A percentile compares a stretch with the other conserved stretches of the same genome.
Conservation (phyloP, 306 rosid species). For the Citrullus mucosospermus region DNA sequence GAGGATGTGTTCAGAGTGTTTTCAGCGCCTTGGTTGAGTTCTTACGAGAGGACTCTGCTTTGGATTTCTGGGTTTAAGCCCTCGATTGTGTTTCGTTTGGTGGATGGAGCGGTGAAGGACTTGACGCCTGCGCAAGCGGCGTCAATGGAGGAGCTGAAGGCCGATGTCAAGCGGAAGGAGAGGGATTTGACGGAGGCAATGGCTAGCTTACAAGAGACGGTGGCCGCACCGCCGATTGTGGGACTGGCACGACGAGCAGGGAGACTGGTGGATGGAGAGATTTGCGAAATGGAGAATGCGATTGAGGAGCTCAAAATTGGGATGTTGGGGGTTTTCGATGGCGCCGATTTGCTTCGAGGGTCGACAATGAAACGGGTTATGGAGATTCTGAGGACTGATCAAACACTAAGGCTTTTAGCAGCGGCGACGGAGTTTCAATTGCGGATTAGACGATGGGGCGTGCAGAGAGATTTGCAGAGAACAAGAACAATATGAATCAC, state of each 20-base stretch:
- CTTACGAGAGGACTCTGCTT: conserved; percentile 20
- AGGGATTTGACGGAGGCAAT: conserved; percentile 13
- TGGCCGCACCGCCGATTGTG: conserved; percentile 18
- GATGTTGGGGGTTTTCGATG: conserved; percentile 9
- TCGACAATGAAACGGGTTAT: conserved; percentile 19
- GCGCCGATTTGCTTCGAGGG: conserved; percentile 14
- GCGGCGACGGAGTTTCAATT: conserved; percentile 25
- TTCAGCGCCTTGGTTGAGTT: conserved; percentile 28
- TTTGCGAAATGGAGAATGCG: conserved; percentile 3
- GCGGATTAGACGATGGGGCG: conserved; percentile 11
- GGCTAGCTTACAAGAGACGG: conserved; percentile 28
- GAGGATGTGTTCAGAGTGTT: conserved; percentile 20
- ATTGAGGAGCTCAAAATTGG: conserved; percentile 16
- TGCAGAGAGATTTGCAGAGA: conserved; percentile 1
- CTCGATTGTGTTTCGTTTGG: conserved; percentile 8
- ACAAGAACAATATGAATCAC: background rate
- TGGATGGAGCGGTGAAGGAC: conserved; percentile 4
- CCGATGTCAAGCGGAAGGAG: conserved; percentile 12
- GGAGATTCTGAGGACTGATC: conserved; percentile 16
- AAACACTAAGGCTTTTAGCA: conserved; percentile 24
- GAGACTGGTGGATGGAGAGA: conserved; percentile 11
- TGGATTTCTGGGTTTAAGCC: conserved; percentile 36
- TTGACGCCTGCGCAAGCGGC: conserved; percentile 7
- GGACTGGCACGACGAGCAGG: conserved; percentile 5
- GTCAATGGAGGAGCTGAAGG: conserved; percentile 2